A percentile compares a stretch with the other conserved stretches of the same genome.
Conservation (phyloP, 192 early-diverging fungal genomes). For the Gamsiella multidivaricata region DNA sequence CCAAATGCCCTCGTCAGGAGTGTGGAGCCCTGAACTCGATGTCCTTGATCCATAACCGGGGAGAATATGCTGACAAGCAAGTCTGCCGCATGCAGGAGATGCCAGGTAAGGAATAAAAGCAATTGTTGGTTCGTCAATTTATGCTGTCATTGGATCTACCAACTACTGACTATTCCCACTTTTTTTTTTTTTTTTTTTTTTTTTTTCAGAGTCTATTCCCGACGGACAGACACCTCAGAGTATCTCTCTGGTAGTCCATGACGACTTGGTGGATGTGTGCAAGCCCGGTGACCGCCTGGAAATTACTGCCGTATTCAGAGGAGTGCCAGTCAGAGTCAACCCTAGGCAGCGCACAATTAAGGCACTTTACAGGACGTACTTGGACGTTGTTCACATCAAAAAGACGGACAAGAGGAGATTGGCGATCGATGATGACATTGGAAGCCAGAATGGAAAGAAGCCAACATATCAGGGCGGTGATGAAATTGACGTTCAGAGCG, state of each 20-base stretch:
- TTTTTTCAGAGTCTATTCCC: constrained; percentile 79
- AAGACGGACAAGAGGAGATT: constrained; percentile 81
- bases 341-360: constrained; percentile 89
- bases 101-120: constrained; percentile 65
- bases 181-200: constrained; percentile 1
- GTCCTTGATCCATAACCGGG: constrained; percentile 94
- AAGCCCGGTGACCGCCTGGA: constrained; percentile 96
- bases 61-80: constrained; percentile 93
- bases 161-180: too few species aligned
- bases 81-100: constrained; percentile 95
- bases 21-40: constrained; percentile 88
- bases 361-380: constrained; percentile 91
- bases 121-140: neutral
- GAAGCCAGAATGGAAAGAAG: constrained; percentile 35
- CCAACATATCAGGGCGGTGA: constrained; percentile 41
- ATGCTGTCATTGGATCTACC: too few species aligned
- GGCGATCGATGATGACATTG: constrained; percentile 51
- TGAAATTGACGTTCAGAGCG: constrained; percentile 52
- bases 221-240: constrained; percentile 99
- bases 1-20: constrained; percentile 78
- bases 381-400: constrained; percentile 95
- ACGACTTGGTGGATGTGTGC: constrained; percentile 92
- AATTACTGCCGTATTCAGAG: constrained; percentile 95
- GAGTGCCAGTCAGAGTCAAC: constrained; percentile 91
- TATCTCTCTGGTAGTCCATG: constrained; percentile 89